phyloP scores from a whole-genome alignment of 2,329 filamentous ascomycete species.

The Phialophora macrospora region DNA sequence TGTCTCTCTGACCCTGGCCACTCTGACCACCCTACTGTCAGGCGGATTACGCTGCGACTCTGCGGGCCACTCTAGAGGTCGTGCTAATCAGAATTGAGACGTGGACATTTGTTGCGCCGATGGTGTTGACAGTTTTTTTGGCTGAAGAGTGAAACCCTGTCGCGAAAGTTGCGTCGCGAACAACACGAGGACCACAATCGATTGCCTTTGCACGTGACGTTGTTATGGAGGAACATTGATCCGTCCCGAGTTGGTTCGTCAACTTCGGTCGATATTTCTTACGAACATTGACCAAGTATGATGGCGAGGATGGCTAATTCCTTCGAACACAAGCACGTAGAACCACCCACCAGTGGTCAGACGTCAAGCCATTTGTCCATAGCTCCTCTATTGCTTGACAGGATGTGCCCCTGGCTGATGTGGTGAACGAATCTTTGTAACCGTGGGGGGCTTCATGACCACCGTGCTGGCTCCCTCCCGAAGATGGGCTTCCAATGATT shows the following conservation, averaged over 20 bases:
- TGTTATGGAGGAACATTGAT: not conserved
- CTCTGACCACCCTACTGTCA: not conserved
- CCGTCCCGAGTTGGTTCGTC: not conserved
- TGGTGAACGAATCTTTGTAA: not conserved
- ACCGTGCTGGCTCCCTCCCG: not conserved
- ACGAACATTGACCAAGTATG: not conserved
- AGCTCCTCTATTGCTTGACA: not conserved
- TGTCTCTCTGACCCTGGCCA: not conserved
- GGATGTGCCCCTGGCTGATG: not conserved
- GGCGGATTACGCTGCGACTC: not conserved
- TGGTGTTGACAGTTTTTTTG: constrained; percentile 11
- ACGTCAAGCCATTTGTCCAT: not conserved
- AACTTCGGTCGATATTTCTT: not conserved
- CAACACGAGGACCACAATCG: constrained; percentile 13
- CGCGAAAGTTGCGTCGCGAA: constrained; percentile 25
- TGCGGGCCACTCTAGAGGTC: not conserved
- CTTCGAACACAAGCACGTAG: not conserved
- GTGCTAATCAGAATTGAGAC: not conserved
- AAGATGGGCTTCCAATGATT: not conserved
- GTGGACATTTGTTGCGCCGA: not conserved
- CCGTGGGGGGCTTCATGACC: not conserved
- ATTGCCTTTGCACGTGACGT: not conserved
- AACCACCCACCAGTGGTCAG: not conserved
- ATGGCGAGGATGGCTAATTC: not conserved
- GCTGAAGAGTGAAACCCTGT: constrained; percentile 16